phyloP scores from a whole-genome alignment of 1,284 basidiomycete species.

The Leccinum fuscescens region DNA sequence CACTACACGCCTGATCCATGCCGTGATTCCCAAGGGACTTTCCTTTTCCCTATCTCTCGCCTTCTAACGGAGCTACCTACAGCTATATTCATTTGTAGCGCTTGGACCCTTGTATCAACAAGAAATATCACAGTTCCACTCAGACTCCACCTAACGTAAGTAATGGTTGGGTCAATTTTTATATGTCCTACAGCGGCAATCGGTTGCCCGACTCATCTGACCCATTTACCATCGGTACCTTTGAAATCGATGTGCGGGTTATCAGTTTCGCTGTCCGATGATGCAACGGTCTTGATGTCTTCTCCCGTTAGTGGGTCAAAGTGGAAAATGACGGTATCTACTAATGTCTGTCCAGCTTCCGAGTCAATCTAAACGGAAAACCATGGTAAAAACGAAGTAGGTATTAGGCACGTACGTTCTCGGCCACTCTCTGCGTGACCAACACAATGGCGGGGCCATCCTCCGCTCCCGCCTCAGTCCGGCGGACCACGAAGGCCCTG shows the following conservation, averaged over 20 bases:
- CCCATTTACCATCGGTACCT: constrained; percentile 11
- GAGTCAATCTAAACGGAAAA: constrained; percentile 12
- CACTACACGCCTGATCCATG: not conserved
- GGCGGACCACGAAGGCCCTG: constrained; percentile 42
- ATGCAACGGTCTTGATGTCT: constrained; percentile 38
- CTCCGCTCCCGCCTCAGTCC: constrained; percentile 2
- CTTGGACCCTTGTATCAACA: too few species aligned
- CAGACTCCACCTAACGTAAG: too few species aligned
- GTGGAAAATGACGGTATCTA: constrained; percentile 75
- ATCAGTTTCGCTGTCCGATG: constrained; percentile 5
- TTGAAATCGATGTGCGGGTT: constrained; percentile 5
- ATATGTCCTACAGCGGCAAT: not conserved
- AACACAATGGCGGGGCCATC: constrained; percentile 50
- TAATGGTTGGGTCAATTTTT: not conserved
- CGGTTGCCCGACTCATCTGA: constrained; percentile 2
- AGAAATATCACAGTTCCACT: too few species aligned
- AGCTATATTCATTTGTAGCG: not conserved
- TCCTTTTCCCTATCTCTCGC: not conserved
- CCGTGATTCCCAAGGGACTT: not conserved
- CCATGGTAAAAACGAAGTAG: not conserved
- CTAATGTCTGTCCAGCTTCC: constrained; percentile 34
- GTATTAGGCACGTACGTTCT: constrained; percentile 49
- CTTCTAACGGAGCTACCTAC: not conserved
- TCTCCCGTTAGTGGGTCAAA: constrained; percentile 77
- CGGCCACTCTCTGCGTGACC: constrained; percentile 56